phyloP scores from a whole-genome alignment of 495 filamentous ascomycete genomes.

The Chaetomium cochliodes region DNA sequence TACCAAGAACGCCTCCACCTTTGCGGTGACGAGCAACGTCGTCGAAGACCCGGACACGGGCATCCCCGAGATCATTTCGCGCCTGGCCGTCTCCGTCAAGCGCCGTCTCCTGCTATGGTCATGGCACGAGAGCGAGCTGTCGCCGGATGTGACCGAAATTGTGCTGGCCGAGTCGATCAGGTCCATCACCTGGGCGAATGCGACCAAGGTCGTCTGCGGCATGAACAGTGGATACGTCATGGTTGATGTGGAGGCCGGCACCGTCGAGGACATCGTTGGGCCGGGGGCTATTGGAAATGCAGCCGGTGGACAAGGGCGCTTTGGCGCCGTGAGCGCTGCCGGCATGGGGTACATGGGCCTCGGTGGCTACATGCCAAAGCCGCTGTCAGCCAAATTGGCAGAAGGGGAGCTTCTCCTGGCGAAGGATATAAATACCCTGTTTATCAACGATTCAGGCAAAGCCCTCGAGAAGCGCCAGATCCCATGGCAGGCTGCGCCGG shows the following conservation, averaged over 20 bases:
- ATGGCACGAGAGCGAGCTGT: constrained; percentile 92
- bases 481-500: constrained; percentile 85
- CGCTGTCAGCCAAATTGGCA: constrained; percentile 74
- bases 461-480: constrained; percentile 81
- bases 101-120: constrained; percentile 85
- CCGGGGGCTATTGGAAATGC: constrained; percentile 72
- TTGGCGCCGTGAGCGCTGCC: constrained; percentile 56
- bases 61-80: constrained; percentile 84
- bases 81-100: constrained; percentile 89
- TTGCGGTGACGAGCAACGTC: constrained; percentile 92
- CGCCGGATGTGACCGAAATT: constrained; percentile 69
- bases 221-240: constrained; percentile 85
- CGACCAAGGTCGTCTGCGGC: constrained; percentile 79
- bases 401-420: constrained; percentile 85
- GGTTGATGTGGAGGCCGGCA: constrained; percentile 73
- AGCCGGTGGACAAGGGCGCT: constrained; percentile 63
- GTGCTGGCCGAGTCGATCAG: constrained; percentile 75
- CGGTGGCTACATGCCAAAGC: constrained; percentile 84
- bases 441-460: constrained; percentile 80
- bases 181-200: constrained; percentile 84
- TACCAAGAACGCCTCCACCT: constrained; percentile 83
- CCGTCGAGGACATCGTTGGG: constrained; percentile 72
- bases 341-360: constrained; percentile 96
- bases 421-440: constrained; percentile 94
- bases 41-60: constrained; percentile 82